Evolutionary conservation across 1,139 yeast species (phyloP).

Genomic region (Zygosaccharomyces sapae): DNA sequence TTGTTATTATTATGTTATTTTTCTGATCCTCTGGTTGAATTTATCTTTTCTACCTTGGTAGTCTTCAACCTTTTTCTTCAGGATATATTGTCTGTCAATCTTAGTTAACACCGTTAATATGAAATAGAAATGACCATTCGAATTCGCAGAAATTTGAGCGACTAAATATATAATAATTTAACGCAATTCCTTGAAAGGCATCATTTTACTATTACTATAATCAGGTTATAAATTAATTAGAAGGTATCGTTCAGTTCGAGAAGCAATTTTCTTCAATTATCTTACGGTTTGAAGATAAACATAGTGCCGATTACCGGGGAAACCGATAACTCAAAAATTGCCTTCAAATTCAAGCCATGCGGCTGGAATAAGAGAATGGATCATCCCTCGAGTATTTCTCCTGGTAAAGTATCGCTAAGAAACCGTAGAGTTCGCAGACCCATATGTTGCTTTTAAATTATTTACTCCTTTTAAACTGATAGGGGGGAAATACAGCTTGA

Average conservation of each 20-base stretch:
- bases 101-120: not conserved
- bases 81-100: not conserved
- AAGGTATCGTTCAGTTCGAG: not conserved
- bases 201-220: not conserved
- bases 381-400: not conserved
- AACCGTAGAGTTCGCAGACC: no score
- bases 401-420: no score
- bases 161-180: not conserved
- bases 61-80: not conserved
- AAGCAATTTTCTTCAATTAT: not conserved
- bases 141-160: not conserved
- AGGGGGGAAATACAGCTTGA: no score
- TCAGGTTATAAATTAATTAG: not conserved
- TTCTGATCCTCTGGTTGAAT: not conserved
- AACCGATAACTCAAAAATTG: not conserved
- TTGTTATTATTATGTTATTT: not conserved
- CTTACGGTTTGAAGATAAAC: not conserved
- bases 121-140: not conserved
- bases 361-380: not conserved
- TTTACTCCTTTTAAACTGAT: no score
- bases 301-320: not conserved
- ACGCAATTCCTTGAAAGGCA: no score
- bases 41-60: not conserved
- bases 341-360: not conserved
- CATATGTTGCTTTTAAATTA: no score